Evolutionary conservation across 2,329 filamentous ascomycete species (phyloP).

Genomic region (Colletotrichum shisoi): DNA sequence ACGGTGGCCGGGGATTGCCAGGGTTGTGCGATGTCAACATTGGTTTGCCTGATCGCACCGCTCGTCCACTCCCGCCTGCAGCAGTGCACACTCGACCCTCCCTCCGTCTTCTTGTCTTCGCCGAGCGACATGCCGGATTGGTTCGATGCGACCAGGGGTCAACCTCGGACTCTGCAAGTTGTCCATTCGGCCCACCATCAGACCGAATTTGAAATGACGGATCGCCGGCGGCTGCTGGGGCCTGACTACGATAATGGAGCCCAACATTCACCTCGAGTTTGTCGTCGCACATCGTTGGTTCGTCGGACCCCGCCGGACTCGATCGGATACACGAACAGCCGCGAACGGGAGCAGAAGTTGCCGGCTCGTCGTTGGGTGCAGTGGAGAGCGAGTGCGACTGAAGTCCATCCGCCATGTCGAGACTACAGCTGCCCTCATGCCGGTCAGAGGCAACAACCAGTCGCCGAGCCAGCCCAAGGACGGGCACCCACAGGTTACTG

Average conservation of each 20-base stretch:
- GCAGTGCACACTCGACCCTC: background rate
- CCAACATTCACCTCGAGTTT: constrained; percentile 4
- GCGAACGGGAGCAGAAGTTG: background rate
- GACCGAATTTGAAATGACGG: background rate
- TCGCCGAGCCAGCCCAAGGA: background rate
- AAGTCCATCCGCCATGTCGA: background rate
- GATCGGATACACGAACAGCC: constrained; percentile 2
- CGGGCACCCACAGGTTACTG: background rate
- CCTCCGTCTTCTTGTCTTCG: background rate
- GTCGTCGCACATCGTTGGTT: background rate
- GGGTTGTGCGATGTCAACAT: background rate
- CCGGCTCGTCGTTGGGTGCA: background rate
- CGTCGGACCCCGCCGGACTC: background rate
- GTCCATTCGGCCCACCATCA: background rate
- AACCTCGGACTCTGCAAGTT: background rate
- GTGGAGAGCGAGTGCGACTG: too few species aligned
- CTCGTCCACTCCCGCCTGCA: background rate
- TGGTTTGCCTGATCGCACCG: too few species aligned
- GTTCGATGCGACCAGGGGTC: background rate
- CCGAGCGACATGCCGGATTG: background rate
- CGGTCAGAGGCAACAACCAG: background rate
- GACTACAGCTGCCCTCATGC: constrained; percentile 6
- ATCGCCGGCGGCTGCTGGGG: background rate
- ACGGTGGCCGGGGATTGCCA: background rate
- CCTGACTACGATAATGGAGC: background rate